Base-by-base conservation (phyloP, 495 filamentous ascomycete genomes). In the Choiromyces venosus region DNA sequence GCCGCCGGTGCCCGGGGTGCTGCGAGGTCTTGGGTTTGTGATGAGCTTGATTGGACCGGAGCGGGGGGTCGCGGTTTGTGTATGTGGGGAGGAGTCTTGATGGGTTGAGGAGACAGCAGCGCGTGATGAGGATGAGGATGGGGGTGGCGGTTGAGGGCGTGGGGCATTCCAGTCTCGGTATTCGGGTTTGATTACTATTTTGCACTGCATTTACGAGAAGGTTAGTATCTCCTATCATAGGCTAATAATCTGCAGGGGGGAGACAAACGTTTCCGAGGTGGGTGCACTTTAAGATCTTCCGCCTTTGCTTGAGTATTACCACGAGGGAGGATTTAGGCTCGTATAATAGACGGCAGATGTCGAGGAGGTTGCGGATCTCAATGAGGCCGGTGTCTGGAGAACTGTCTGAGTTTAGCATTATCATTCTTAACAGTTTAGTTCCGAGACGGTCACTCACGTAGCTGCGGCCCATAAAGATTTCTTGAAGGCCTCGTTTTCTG, bases 401-500 rank as follows among this genome's bases (percentile, higher is more conserved):
- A 52, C 89, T 88, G 35, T 38, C 16, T 14, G n/a, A 61, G 33
- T 61, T 61, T 33, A 61, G 42, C 36, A 68, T 44, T 33, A 68
- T 46, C 33, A 19, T 14, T 35, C 46, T 46, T 56, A 67, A 14
- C 25, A 52, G 29, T 56, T 29, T 33, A 52, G 29, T 56, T 29
- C 7, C 38, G 19, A 67, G 35, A n/a, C 61, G 68, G 18, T 67
- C 74, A 77, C 73, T 42, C 65, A 81, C 79, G 44, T 80, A 66
- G 93, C 86, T 29, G 93, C 93, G 67, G 86, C 84, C 92, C 93
- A 96, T 21, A 97, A 83, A n/a, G 88, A 87, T 18, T 87, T 83
- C 75, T 90, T 89, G 68, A 98, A 80, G 4, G 84, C 84, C 21
- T 83, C 69, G 70, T 94, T 88, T 36, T 85, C 83, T 18, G 86